Conservation (phyloP, 257 asterid genomes). For the Solanum piurae region DNA sequence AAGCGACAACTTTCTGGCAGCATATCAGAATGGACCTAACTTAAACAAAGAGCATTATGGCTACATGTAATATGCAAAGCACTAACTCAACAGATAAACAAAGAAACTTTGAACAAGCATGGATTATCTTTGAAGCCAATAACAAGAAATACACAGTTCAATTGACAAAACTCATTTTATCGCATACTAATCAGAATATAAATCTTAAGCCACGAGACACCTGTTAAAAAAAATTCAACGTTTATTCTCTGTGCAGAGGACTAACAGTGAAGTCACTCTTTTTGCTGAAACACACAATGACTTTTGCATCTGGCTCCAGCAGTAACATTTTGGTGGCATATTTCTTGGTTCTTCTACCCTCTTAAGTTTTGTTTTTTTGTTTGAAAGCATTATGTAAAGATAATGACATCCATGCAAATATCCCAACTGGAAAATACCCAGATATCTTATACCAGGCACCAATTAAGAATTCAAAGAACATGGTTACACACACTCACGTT, state of each 20-base stretch:
- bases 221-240: not conserved
- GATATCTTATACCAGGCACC: not conserved
- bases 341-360: not conserved
- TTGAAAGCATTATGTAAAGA: not conserved
- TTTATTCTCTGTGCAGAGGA: not conserved
- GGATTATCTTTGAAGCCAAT: not conserved
- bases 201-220: not conserved
- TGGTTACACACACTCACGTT: slow-evolving; percentile 49
- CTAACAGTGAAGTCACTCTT: not conserved
- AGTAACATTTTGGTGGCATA: not conserved
- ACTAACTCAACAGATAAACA: not conserved
- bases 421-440: not conserved
- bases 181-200: not conserved
- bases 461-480: slow-evolving; percentile 3
- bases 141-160: not conserved
- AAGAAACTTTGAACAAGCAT: not conserved
- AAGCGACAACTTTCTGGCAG: not conserved
- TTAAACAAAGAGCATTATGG: not conserved
- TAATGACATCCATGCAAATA: not conserved
- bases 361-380: not conserved
- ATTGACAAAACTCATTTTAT: not conserved
- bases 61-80: not conserved
- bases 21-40: not conserved
- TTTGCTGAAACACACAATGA: not conserved
- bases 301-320: not conserved